Percentiles rank a stretch among this genome's conserved stretches.
Evolutionary conservation across 495 filamentous ascomycete species (phyloP).

Genomic region (Aspergillus mulundensis): DNA sequence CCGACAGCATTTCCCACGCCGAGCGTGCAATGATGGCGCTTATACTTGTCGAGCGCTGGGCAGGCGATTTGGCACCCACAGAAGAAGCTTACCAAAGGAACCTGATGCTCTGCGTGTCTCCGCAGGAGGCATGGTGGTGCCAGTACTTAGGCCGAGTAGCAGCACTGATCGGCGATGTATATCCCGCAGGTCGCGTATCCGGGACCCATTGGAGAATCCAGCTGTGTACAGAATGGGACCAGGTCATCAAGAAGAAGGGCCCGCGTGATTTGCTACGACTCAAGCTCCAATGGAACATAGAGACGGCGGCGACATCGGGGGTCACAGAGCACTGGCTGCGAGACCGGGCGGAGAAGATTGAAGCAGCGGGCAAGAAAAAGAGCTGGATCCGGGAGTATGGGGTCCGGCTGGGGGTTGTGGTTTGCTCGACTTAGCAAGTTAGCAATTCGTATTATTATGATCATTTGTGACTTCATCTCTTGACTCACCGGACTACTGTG

Average conservation of each 20-base stretch:
- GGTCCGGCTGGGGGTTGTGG: constrained; percentile 19
- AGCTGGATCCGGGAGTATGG: constrained; percentile 41
- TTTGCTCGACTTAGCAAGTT: not conserved
- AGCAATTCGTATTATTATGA: not conserved
- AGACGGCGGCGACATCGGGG: constrained; percentile 13
- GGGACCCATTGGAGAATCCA: constrained; percentile 23
- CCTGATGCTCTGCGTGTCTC: constrained; percentile 38
- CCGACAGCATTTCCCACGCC: constrained; percentile 66
- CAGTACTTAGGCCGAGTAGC: constrained; percentile 54
- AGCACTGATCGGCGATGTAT: constrained; percentile 45
- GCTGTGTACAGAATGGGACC: constrained; percentile 30
- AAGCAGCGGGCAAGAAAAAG: constrained; percentile 60
- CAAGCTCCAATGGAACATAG: constrained; percentile 24
- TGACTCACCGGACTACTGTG: constrained; percentile 13
- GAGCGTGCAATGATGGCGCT: constrained; percentile 65
- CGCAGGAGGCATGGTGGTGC: constrained; percentile 52
- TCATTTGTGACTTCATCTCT: constrained; percentile 12
- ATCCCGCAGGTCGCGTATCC: constrained; percentile 48
- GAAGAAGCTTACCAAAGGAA: constrained; percentile 40
- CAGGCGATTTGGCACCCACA: constrained; percentile 52
- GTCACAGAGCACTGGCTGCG: constrained; percentile 28
- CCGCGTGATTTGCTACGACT: constrained; percentile 26
- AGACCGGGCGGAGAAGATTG: constrained; percentile 38
- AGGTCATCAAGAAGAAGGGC: constrained; percentile 21
- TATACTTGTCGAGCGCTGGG: constrained; percentile 70